Evolutionary conservation across 306 rosid genomes (phyloP).

Genomic region (Acacia melanoxylon): DNA sequence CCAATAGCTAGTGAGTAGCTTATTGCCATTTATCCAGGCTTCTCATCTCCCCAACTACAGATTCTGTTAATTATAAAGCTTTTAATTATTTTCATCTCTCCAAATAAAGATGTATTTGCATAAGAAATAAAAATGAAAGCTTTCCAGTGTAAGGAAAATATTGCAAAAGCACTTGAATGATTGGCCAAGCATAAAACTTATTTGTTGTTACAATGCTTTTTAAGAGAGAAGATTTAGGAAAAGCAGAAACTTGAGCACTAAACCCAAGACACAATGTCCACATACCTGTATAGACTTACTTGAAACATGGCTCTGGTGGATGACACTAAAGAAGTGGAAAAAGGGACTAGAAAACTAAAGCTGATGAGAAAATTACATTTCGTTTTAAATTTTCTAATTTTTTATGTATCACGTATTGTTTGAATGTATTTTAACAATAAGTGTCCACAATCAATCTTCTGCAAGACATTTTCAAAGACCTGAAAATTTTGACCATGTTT

Average conservation of each 20-base stretch:
- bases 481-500: neutral
- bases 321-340: neutral
- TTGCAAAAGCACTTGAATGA: neutral
- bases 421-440: neutral
- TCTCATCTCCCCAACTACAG: neutral
- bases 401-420: neutral
- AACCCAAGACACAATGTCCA: neutral
- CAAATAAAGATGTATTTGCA: neutral
- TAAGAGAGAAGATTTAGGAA: neutral
- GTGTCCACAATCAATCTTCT: neutral
- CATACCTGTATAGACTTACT: neutral
- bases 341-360: neutral
- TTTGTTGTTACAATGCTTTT: neutral
- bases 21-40: too few relatives aligned
- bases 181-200: neutral
- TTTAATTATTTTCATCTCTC: neutral
- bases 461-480: neutral
- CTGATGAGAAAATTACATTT: neutral
- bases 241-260: neutral
- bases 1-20: too few relatives aligned
- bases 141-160: neutral
- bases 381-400: neutral
- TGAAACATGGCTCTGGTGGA: neutral
- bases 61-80: neutral
- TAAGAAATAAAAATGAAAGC: neutral